These are phyloP conservation scores for Mycena pura DNA, from an alignment of 768 basidiomycete genomes.

Conservation along the genomic window DNA sequence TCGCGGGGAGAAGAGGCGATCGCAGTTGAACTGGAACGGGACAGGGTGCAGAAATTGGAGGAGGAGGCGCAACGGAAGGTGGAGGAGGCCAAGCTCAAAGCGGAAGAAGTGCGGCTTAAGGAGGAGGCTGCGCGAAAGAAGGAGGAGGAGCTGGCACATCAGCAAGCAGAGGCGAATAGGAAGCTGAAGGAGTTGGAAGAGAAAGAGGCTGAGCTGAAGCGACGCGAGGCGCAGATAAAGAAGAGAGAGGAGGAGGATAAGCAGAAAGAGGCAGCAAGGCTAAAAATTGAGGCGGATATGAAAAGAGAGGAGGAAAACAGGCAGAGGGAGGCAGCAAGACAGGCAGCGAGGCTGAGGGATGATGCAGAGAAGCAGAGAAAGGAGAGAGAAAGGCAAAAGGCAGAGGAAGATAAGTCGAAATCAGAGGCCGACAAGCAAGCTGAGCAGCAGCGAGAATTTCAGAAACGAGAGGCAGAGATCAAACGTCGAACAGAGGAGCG, in stretches of 20 bases:
- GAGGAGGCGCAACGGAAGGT: constrained; percentile 12
- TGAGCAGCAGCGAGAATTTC: constrained; percentile 48
- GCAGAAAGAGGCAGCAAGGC: constrained; percentile 29
- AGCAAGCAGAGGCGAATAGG: constrained; percentile 26
- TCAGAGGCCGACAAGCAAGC: constrained; percentile 38
- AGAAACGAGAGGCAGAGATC: constrained; percentile 51
- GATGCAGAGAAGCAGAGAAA: constrained; percentile 30
- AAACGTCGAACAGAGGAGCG: constrained; percentile 51
- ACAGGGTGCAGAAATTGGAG: not conserved
- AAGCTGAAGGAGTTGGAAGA: constrained; percentile 25
- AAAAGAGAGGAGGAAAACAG: constrained; percentile 25
- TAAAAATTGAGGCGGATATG: too few species aligned
- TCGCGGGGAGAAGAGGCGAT: not conserved
- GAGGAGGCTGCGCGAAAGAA: constrained; percentile 23
- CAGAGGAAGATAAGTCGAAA: too few species aligned
- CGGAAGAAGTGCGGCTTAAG: constrained; percentile 11
- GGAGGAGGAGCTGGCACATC: constrained; percentile 22
- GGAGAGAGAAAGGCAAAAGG: constrained; percentile 28
- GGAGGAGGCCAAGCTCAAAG: too few species aligned
- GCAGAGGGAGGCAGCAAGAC: constrained; percentile 33
- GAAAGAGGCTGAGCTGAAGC: constrained; percentile 26
- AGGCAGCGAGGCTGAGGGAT: constrained; percentile 20
- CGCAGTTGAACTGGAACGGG: not conserved
- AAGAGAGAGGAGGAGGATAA: constrained; percentile 28
- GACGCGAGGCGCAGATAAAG: constrained; percentile 18